Conservation (phyloP, 345 rosid species). For the Schrenkiella parvula region DNA sequence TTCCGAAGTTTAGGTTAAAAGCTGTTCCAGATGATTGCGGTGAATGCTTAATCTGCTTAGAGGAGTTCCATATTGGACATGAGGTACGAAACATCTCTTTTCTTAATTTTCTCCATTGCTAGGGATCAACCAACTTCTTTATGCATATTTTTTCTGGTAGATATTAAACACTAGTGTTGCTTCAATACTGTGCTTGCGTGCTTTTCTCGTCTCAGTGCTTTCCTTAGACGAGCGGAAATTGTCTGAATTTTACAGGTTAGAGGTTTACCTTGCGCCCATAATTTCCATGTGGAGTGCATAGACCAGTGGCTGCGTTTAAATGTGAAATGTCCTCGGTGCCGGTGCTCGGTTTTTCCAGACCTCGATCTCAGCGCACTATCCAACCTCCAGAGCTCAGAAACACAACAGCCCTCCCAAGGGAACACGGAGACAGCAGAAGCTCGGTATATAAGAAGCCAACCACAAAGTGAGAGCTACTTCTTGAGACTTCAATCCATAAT, state of each 20-base stretch:
- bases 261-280: slow-evolving; percentile 98
- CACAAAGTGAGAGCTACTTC: slow-evolving; percentile 69
- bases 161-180: background rate
- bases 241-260: slow-evolving; percentile 63
- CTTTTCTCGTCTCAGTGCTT: background rate
- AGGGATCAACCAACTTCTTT: background rate
- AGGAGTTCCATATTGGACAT: slow-evolving; percentile 82
- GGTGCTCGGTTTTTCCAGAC: slow-evolving; percentile 91
- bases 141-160: background rate
- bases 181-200: background rate
- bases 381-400: slow-evolving; percentile 48
- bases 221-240: background rate
- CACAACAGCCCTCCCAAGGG: slow-evolving; percentile 3
- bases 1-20: slow-evolving; percentile 91
- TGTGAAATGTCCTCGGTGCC: slow-evolving; percentile 96
- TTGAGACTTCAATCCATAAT: slow-evolving; percentile 65
- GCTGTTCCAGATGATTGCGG: slow-evolving; percentile 97
- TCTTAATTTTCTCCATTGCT: background rate
- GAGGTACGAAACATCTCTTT: slow-evolving; percentile 50
- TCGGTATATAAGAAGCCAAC: slow-evolving; percentile 55
- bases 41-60: slow-evolving; percentile 98
- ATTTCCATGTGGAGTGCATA: slow-evolving; percentile 95
- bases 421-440: slow-evolving; percentile 46
- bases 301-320: slow-evolving; percentile 95
- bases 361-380: slow-evolving; percentile 94